Conservation (phyloP, 129 eudicot genomes). For the Flaveria sonorensis region DNA sequence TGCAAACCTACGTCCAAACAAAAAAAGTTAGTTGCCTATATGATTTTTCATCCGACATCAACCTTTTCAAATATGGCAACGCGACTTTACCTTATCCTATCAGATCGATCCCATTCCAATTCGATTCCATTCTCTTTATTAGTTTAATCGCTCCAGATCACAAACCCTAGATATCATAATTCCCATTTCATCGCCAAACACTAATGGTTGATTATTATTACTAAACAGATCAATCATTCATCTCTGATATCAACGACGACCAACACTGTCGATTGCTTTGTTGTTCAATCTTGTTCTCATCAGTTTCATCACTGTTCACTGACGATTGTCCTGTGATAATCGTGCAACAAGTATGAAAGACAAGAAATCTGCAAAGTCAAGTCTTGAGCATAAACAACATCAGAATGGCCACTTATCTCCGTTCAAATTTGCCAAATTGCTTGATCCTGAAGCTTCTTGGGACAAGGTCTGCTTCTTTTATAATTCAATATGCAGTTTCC, state of each 20-base stretch:
- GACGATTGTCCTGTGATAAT: background rate
- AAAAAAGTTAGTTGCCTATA: background rate
- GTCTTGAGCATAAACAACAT: constrained; percentile 20
- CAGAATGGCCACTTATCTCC: constrained; percentile 68
- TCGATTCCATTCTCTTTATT: background rate
- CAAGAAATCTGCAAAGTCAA: constrained; percentile 49
- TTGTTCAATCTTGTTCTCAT: background rate
- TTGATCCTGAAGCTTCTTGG: constrained; percentile 90
- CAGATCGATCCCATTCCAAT: constrained; percentile 17
- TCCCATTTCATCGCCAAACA: background rate
- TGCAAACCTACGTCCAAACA: too few species aligned
- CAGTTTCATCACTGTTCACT: background rate
- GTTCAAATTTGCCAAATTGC: constrained; percentile 61
- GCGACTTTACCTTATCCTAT: constrained; percentile 21
- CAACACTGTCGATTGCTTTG: background rate
- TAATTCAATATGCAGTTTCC: background rate
- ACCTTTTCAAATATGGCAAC: constrained; percentile 16
- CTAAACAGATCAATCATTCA: background rate
- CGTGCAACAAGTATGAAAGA: constrained; percentile 33
- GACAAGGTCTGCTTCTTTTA: constrained; percentile 53
- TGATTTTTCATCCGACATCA: background rate
- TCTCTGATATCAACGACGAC: background rate
- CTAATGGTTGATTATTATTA: background rate
- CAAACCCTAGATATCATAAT: background rate
- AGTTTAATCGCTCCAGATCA: constrained; percentile 21